Conservation (phyloP, 2,329 filamentous ascomycete genomes). For the Moelleriella libera region DNA sequence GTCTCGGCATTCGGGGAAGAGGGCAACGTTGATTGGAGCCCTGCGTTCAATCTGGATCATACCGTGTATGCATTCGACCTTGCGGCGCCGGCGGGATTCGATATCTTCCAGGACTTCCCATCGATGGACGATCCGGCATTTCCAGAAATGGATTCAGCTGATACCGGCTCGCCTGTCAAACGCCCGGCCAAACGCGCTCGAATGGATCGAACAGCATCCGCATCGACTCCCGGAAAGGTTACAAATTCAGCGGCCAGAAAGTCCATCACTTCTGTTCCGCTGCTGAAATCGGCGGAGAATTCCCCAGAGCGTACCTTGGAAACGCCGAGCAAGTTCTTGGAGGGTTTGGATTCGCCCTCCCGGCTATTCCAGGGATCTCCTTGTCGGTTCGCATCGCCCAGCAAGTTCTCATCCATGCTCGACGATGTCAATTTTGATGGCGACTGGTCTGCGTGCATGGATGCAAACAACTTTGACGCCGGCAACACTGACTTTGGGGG, state of each 20-base stretch:
- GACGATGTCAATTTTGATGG: too few relatives aligned
- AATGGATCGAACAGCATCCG: constrained; percentile 48
- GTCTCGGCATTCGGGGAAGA: constrained; percentile 27
- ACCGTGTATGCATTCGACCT: constrained; percentile 33
- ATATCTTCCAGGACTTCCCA: constrained; percentile 39
- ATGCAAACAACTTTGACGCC: too few relatives aligned
- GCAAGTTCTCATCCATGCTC: constrained; percentile 28
- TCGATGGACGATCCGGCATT: constrained; percentile 15
- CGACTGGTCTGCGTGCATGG: too few relatives aligned
- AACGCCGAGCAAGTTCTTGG: constrained; percentile 44
- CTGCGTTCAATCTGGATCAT: constrained; percentile 52
- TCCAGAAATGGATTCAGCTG: constrained; percentile 28
- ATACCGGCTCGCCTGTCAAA: constrained; percentile 53
- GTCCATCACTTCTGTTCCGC: too few relatives aligned
- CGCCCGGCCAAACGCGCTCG: constrained; percentile 44
- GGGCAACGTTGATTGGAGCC: constrained; percentile 41
- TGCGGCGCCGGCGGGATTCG: constrained; percentile 38
- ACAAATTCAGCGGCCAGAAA: too few relatives aligned
- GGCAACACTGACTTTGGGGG: constrained; percentile 37
- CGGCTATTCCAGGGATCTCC: constrained; percentile 29
- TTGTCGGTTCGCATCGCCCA: constrained; percentile 29
- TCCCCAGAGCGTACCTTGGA: constrained; percentile 30
- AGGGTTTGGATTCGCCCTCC: constrained; percentile 39
- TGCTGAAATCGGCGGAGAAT: too few relatives aligned
- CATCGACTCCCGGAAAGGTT: constrained; percentile 47